These are phyloP conservation scores for Cyclotella distinguenda DNA, from an alignment of 108 stramenopile species.

Conservation along the genomic window DNA sequence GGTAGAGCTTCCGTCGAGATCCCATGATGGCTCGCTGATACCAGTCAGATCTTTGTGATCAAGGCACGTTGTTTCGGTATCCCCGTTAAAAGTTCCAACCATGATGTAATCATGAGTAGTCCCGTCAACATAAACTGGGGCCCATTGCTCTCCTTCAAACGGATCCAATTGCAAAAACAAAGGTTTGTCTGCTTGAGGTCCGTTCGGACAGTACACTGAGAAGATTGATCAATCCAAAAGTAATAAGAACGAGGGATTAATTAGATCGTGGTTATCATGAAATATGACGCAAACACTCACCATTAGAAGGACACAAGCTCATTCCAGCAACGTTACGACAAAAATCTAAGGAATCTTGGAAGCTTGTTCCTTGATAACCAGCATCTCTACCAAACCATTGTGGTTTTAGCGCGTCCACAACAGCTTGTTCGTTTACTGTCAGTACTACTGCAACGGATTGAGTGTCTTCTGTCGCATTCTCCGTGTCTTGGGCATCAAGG, in stretches of 20 bases:
- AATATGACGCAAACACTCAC: not conserved
- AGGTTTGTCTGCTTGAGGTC: slow-evolving; percentile 3
- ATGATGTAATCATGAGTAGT: slow-evolving; percentile 16
- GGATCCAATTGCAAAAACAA: slow-evolving; percentile 19
- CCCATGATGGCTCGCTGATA: slow-evolving; percentile 2
- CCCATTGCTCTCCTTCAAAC: slow-evolving; percentile 47
- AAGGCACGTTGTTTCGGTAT: slow-evolving; percentile 7
- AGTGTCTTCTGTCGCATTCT: not conserved
- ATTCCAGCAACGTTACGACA: slow-evolving; percentile 27
- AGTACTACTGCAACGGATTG: not conserved
- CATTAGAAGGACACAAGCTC: slow-evolving; percentile 30
- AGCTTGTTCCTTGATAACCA: slow-evolving; percentile 36
- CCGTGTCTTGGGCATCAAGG: slow-evolving; percentile 1
- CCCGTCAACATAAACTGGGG: slow-evolving; percentile 1
- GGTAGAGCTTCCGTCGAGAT: not conserved
- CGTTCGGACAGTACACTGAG: slow-evolving; percentile 41
- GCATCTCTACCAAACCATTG: slow-evolving; percentile 31
- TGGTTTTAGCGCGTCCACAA: slow-evolving; percentile 11
- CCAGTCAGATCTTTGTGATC: slow-evolving; percentile 10
- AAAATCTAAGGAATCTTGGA: slow-evolving; percentile 24
- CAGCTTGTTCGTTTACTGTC: slow-evolving; percentile 22
- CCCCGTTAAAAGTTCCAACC: slow-evolving; percentile 15
- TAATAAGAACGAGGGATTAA: not conserved
- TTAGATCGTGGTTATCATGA: too few species aligned
- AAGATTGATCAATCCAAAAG: not conserved